Base-by-base conservation (phyloP, 331 rosid genomes). In the Acacia concinna region DNA sequence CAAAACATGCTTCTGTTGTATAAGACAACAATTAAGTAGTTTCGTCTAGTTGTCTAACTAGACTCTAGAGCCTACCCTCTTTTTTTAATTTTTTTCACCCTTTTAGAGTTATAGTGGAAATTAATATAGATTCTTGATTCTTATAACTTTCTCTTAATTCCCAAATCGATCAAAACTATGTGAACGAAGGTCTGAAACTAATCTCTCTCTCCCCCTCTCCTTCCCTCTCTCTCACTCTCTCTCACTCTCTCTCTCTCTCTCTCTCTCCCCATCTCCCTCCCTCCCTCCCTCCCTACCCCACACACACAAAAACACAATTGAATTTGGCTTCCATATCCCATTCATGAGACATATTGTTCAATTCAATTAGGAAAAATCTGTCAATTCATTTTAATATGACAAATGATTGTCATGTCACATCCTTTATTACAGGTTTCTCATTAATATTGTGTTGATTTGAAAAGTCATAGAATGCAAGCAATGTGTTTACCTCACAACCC, bases 31-130 rank as follows among this genome's bases (percentile, higher is more conserved):
- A 73, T 12, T n/a, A 34, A n/a, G 66, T 11, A 51, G 47, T 20
- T 73, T 73, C 77, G 40, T 71, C 57, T 73, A 20, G 32, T 32
- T 47, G 65, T 73, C 77, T 71, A 49, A 13, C 59, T 44, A 44
- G 40, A 51, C 21, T 72, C 47, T n/a, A 73, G 34, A 73, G 31
- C 6, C 77, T 51, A 32, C 20, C n/a, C 56, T 4, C 6, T 14
- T n/a, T n/a, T n/a, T n/a, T n/a, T n/a, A n/a, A n/a, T n/a, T n/a
- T n/a, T n/a, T n/a, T 30, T 71, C 67, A 13, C 4, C 37, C 37
- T 13, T 28, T 1, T 28, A 11, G 6, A 1, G 67, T 28, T 8
- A 25, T 25, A 3, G 63, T 9, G 23, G 31, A 56, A 3, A 23
- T 27, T 12, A 10, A 14, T 30, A 60, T 60, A 1, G 12, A 17